Percentiles rank a stretch among this genome's conserved stretches.
Conservation (phyloP, 2,329 filamentous ascomycete genomes). For the Aspergillus hiratsukae region DNA sequence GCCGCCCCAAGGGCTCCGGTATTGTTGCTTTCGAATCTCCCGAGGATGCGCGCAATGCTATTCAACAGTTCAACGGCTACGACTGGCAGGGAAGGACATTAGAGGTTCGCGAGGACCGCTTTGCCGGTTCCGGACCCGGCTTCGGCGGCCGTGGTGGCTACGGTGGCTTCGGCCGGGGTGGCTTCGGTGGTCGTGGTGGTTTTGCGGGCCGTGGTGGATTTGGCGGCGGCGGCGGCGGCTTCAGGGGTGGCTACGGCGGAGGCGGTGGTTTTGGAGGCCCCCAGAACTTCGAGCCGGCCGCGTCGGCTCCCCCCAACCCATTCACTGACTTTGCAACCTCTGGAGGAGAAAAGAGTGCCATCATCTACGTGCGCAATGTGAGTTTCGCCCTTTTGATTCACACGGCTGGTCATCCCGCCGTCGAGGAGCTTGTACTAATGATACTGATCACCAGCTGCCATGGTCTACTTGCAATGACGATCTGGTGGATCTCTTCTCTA, state of each 20-base stretch:
- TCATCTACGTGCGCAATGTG: constrained; percentile 96
- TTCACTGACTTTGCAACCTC: constrained; percentile 91
- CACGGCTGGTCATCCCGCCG: not conserved
- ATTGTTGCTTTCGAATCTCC: constrained; percentile 95
- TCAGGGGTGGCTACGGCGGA: constrained; percentile 50
- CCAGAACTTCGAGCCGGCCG: constrained; percentile 37
- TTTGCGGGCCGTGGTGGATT: constrained; percentile 51
- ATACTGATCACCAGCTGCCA: constrained; percentile 62
- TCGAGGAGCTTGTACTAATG: not conserved
- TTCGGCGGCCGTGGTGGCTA: constrained; percentile 40
- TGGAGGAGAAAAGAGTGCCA: constrained; percentile 75
- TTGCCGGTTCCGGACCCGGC: constrained; percentile 59
- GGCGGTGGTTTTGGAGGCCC: constrained; percentile 44
- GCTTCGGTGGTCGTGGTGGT: constrained; percentile 42
- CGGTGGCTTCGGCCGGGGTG: constrained; percentile 39
- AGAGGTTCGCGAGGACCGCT: constrained; percentile 94
- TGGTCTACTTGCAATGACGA: constrained; percentile 99
- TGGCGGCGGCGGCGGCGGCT: constrained; percentile 36
- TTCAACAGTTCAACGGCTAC: constrained; percentile 96
- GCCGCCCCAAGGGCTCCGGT: constrained; percentile 91
- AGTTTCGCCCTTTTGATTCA: constrained; percentile 41
- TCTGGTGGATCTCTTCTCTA: constrained; percentile 91
- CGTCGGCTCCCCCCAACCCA: constrained; percentile 65
- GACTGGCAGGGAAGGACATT: constrained; percentile 94
- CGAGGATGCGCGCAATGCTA: constrained; percentile 92